Percentiles rank a stretch among this genome's conserved stretches.
Conservation (phyloP, 1,139 yeast species). For the Hanseniaspora gamundiae region DNA sequence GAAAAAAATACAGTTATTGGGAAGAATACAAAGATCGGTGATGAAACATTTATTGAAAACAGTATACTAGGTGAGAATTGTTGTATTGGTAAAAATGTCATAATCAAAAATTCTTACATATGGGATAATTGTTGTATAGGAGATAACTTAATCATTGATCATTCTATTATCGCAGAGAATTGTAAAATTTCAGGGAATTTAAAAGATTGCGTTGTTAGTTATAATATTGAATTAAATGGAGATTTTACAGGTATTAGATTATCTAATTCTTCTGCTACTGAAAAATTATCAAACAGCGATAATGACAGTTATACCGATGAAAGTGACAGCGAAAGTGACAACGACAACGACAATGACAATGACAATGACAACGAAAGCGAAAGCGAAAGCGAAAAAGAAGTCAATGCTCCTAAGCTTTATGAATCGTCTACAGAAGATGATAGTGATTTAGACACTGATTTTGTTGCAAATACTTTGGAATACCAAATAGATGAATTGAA, state of each 20-base stretch:
- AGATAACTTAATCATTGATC: constrained; percentile 45
- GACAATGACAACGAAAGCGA: constrained; percentile 2
- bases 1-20: constrained; percentile 75
- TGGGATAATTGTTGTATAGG: constrained; percentile 76
- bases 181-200: constrained; percentile 42
- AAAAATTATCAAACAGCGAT: constrained; percentile 11
- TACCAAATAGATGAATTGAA: constrained; percentile 54
- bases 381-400: constrained; percentile 1
- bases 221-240: constrained; percentile 44
- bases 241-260: constrained; percentile 42
- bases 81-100: constrained; percentile 66
- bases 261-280: constrained; percentile 20
- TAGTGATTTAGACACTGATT: background rate
- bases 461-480: constrained; percentile 27
- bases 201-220: constrained; percentile 66
- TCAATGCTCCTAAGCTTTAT: background rate
- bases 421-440: constrained; percentile 3
- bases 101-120: constrained; percentile 59
- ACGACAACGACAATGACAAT: constrained; percentile 22
- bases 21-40: constrained; percentile 51
- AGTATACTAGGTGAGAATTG: constrained; percentile 82
- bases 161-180: constrained; percentile 58
- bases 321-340: constrained; percentile 34
- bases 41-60: constrained; percentile 39
- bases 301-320: constrained; percentile 23